Percentiles rank a stretch among this genome's conserved stretches.
phyloP scores from a whole-genome alignment of 352 stramenopile genomes.

The Globisporangium apiculatum region DNA sequence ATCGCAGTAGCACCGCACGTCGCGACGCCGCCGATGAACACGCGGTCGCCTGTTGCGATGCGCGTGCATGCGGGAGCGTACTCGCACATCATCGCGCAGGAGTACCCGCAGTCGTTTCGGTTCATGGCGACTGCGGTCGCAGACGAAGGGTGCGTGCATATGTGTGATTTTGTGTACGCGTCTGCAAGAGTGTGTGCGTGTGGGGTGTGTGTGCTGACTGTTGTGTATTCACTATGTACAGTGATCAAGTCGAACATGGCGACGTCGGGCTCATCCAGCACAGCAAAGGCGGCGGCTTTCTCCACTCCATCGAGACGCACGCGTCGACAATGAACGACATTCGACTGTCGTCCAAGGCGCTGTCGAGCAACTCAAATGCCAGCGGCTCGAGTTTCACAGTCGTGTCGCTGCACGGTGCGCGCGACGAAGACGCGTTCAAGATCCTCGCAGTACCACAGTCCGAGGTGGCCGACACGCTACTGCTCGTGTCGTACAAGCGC shows the following conservation, averaged over 20 bases:
- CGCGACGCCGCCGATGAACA: slow-evolving; percentile 12
- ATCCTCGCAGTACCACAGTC: slow-evolving; percentile 33
- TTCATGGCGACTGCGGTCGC: slow-evolving; percentile 52
- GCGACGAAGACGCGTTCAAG: slow-evolving; percentile 71
- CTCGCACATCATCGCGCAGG: slow-evolving; percentile 26
- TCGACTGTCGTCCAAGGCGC: slow-evolving; percentile 43
- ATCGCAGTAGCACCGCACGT: slow-evolving; percentile 23
- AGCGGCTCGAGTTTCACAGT: slow-evolving; percentile 34
- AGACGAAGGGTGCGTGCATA: slow-evolving; percentile 38
- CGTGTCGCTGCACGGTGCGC: slow-evolving; percentile 33
- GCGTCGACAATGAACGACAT: slow-evolving; percentile 61
- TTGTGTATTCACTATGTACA: slow-evolving; percentile 7
- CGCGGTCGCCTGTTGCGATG: slow-evolving; percentile 16
- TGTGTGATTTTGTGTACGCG: not conserved
- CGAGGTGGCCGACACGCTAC: slow-evolving; percentile 52
- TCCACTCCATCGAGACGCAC: slow-evolving; percentile 65
- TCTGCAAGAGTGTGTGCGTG: too few species aligned
- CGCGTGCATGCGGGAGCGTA: slow-evolving; percentile 13
- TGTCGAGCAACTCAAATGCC: slow-evolving; percentile 18
- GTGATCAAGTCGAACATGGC: slow-evolving; percentile 34
- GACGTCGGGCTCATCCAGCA: slow-evolving; percentile 62
- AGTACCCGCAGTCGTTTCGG: slow-evolving; percentile 37
- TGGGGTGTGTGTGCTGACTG: not conserved
- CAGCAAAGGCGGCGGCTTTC: slow-evolving; percentile 32
- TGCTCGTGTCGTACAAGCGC: slow-evolving; percentile 53